Percentiles rank a stretch among this genome's conserved stretches.
phyloP scores from a whole-genome alignment of 208 protist species.

The Leishmania arabica region DNA sequence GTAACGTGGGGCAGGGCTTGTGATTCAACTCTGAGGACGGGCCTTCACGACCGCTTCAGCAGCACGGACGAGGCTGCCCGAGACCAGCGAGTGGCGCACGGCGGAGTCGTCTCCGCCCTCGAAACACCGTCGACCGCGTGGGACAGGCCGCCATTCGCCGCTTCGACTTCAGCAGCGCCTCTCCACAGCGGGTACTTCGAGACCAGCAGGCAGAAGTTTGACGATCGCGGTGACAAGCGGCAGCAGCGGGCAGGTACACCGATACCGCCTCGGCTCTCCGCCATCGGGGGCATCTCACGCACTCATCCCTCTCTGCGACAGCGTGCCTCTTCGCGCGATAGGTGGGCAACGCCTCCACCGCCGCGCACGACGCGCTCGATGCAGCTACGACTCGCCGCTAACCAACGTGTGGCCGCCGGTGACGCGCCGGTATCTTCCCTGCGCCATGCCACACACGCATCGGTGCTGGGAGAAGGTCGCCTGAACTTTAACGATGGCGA shows the following conservation, averaged over 20 bases:
- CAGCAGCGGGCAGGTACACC: background rate
- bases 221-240: background rate
- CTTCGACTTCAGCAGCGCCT: background rate
- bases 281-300: background rate
- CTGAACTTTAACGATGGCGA: background rate
- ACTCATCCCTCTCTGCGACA: background rate
- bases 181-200: background rate
- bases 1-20: background rate
- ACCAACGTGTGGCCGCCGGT: constrained; percentile 11
- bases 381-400: constrained; percentile 10
- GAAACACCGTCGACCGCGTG: background rate
- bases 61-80: background rate
- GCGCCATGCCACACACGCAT: constrained; percentile 10
- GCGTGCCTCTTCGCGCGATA: background rate
- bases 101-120: background rate
- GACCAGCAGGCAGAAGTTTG: background rate
- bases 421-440: constrained; percentile 13
- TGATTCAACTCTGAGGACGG: background rate
- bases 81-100: background rate
- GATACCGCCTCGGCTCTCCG: background rate
- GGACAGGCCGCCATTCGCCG: background rate
- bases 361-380: constrained; percentile 13
- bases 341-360: background rate
- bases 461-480: background rate
- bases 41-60: background rate